Conservation (phyloP, 1,139 yeast genomes). For the Kodamaea arcana region DNA sequence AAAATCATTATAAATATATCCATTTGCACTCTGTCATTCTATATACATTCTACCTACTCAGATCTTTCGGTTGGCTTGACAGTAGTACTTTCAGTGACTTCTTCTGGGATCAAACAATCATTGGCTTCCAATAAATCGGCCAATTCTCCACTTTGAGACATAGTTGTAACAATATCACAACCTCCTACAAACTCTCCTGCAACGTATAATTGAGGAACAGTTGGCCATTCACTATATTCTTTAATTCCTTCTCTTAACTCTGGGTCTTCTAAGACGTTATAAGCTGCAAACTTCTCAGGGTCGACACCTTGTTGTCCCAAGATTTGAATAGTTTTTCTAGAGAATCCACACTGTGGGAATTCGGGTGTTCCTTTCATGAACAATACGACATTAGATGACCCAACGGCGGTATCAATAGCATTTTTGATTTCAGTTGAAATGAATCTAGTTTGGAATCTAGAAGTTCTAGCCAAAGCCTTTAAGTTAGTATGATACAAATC, state of each 20-base stretch:
- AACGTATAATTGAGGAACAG: conserved; percentile 73
- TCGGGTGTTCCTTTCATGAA: conserved; percentile 98
- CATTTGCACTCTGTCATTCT: too few relatives aligned
- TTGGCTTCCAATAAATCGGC: conserved; percentile 77
- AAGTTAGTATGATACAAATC: background rate
- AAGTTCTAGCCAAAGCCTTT: conserved; percentile 5
- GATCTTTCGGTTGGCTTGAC: conserved; percentile 39
- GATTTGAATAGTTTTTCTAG: conserved; percentile 88
- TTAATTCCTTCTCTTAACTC: conserved; percentile 92
- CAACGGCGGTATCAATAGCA: conserved; percentile 83
- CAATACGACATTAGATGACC: conserved; percentile 87
- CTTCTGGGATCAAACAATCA: conserved; percentile 77
- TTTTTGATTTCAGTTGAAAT: conserved; percentile 73
- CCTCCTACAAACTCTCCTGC: conserved; percentile 92
- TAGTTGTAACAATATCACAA: conserved; percentile 87
- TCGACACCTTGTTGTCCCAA: conserved; percentile 97
- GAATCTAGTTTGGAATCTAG: conserved; percentile 35
- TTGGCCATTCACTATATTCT: conserved; percentile 95
- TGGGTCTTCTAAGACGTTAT: conserved; percentile 90
- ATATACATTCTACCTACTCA: conserved; percentile 9
- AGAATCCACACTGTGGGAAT: conserved; percentile 96
- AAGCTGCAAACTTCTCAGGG: conserved; percentile 94
- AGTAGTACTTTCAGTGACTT: conserved; percentile 32
- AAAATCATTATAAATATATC: background rate
- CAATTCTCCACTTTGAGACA: conserved; percentile 92